These are phyloP conservation scores for Leccinellum albellum DNA, from an alignment of 768 basidiomycete species.

Conservation along the genomic window DNA sequence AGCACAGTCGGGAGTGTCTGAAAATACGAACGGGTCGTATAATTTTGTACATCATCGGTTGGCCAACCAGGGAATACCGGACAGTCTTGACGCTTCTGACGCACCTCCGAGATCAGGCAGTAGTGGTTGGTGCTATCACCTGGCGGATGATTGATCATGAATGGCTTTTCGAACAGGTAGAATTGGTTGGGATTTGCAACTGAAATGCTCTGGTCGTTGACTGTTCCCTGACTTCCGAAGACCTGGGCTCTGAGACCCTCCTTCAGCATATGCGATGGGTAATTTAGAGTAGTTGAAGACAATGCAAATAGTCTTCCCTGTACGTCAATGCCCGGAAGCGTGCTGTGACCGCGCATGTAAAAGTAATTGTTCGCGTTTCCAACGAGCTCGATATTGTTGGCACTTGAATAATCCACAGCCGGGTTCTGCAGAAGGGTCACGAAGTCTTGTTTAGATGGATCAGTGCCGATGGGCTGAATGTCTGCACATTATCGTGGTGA, in stretches of 20 bases:
- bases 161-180: conserved; percentile 5
- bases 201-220: conserved; percentile 6
- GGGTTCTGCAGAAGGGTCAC: conserved; percentile 1
- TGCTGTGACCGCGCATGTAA: conserved; percentile 11
- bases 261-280: neutral
- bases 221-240: neutral
- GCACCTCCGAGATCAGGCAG: conserved; percentile 4
- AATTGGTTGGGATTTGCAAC: neutral
- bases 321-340: conserved; percentile 4
- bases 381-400: neutral
- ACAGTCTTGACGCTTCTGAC: conserved; percentile 8
- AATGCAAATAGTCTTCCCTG: conserved; percentile 2
- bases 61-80: conserved; percentile 5
- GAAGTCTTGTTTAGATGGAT: neutral
- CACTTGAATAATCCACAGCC: neutral
- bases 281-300: neutral
- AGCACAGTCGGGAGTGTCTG: too few relatives aligned
- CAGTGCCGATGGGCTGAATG: conserved; percentile 6
- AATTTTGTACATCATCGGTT: neutral
- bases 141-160: neutral
- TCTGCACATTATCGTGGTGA: neutral
- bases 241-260: neutral
- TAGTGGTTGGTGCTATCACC: neutral
- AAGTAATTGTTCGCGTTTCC: conserved; percentile 7
- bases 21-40: conserved; percentile 1